Conservation (phyloP, 257 asterid genomes). For the Buddleja alternifolia region DNA sequence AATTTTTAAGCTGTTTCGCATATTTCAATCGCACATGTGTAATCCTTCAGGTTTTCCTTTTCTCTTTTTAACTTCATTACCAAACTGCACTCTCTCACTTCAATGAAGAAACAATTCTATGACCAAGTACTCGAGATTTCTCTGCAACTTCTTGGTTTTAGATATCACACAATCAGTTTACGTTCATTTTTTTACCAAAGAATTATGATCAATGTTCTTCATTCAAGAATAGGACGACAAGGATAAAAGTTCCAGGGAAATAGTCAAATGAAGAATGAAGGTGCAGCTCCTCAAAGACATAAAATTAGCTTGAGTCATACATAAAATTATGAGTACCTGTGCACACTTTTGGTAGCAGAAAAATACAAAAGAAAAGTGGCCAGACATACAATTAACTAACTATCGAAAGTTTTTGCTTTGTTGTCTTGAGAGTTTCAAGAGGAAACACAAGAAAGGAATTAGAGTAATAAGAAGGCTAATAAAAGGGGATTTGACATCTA, state of each 20-base stretch:
- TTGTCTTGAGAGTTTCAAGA: neutral
- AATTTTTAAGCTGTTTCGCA: neutral
- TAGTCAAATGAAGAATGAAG: neutral
- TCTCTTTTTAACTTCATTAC: neutral
- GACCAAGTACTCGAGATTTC: slow-evolving; percentile 8
- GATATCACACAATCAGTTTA: neutral
- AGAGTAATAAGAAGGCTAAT: neutral
- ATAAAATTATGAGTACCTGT: neutral
- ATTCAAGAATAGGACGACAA: neutral
- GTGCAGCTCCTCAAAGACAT: neutral
- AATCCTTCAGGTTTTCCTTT: neutral
- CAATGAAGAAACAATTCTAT: slow-evolving; percentile 1
- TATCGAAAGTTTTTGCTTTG: neutral
- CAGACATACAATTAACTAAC: neutral
- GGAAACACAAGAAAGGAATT: neutral
- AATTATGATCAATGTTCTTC: neutral
- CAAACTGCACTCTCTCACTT: slow-evolving; percentile 3
- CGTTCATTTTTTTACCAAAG: neutral
- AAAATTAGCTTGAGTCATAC: neutral
- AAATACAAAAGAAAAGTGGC: neutral
- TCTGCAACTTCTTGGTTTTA: neutral
- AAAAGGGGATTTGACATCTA: neutral
- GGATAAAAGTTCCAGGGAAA: neutral
- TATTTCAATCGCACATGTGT: neutral
- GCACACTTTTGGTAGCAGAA: slow-evolving; percentile 1